phyloP scores from a whole-genome alignment of 1,284 basidiomycete species.

The Sanghuangporus weigelae region DNA sequence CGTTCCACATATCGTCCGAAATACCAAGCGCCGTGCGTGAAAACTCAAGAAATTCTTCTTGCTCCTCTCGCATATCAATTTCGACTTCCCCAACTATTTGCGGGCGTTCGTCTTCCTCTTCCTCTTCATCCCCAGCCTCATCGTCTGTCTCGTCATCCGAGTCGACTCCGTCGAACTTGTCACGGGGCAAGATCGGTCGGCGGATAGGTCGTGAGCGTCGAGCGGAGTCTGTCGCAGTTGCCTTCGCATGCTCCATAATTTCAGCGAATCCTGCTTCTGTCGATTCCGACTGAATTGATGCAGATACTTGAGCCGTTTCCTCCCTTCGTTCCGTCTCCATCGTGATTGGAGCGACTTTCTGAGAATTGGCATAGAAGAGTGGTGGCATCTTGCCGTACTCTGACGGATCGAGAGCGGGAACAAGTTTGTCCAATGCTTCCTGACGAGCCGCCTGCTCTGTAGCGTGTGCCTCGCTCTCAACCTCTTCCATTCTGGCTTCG shows the following conservation, averaged over 20 bases:
- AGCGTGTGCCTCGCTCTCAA: constrained; percentile 24
- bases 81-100: constrained; percentile 79
- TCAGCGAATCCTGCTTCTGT: constrained; percentile 12
- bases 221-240: background rate
- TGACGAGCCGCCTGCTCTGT: constrained; percentile 38
- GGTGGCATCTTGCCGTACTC: constrained; percentile 81
- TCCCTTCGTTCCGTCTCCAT: constrained; percentile 36
- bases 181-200: constrained; percentile 71
- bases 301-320: background rate
- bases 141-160: constrained; percentile 80
- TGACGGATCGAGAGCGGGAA: constrained; percentile 59
- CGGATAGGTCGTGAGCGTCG: constrained; percentile 43
- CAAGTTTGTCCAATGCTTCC: constrained; percentile 65
- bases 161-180: constrained; percentile 79
- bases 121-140: constrained; percentile 54
- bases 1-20: constrained; percentile 75
- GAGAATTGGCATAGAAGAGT: constrained; percentile 61
- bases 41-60: constrained; percentile 91
- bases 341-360: constrained; percentile 51
- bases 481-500: constrained; percentile 37
- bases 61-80: constrained; percentile 84
- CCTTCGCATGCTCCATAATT: constrained; percentile 6
- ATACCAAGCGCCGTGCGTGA: constrained; percentile 86
- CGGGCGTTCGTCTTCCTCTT: constrained; percentile 69
- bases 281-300: background rate